Percentiles rank a stretch among this genome's conserved stretches.
These are phyloP conservation scores for Eucalyptus virginea DNA, from an alignment of 345 rosid genomes.

Conservation along the genomic window DNA sequence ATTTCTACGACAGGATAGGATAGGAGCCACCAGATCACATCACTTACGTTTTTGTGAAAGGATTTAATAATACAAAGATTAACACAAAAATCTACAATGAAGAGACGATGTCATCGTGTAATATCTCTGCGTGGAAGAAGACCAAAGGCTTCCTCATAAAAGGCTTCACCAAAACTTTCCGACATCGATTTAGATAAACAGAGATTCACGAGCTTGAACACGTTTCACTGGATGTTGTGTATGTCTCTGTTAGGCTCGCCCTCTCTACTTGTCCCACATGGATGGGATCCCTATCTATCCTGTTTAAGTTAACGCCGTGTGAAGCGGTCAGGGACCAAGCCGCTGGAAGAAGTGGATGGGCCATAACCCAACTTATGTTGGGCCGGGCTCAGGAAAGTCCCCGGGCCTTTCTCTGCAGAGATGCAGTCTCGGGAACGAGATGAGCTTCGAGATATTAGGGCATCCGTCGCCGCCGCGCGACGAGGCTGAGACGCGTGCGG, in stretches of 20 bases:
- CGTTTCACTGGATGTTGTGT: too few relatives aligned
- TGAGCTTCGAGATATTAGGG: fast-evolving
- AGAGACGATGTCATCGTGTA: background rate
- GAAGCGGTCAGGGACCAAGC: fast-evolving
- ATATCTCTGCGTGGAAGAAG: background rate
- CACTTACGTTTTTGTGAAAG: background rate
- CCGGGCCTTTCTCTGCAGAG: background rate
- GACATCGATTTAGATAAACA: background rate
- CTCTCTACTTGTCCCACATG: background rate
- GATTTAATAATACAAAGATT: too few relatives aligned
- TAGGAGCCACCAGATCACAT: background rate
- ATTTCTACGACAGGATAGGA: background rate
- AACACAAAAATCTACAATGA: background rate
- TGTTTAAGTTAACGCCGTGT: fast-evolving
- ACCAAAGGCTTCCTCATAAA: background rate
- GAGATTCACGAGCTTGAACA: background rate
- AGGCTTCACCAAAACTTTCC: background rate
- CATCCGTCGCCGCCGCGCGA: background rate
- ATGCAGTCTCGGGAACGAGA: background rate
- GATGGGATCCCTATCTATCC: fast-evolving
- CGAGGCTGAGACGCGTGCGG: constrained; percentile 5
- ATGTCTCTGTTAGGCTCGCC: too few relatives aligned
- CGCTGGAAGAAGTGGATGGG: background rate
- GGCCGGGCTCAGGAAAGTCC: background rate
- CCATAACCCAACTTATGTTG: fast-evolving